Evolutionary conservation across 208 protist species (phyloP).

Genomic region (Phytomonas sp.): DNA sequence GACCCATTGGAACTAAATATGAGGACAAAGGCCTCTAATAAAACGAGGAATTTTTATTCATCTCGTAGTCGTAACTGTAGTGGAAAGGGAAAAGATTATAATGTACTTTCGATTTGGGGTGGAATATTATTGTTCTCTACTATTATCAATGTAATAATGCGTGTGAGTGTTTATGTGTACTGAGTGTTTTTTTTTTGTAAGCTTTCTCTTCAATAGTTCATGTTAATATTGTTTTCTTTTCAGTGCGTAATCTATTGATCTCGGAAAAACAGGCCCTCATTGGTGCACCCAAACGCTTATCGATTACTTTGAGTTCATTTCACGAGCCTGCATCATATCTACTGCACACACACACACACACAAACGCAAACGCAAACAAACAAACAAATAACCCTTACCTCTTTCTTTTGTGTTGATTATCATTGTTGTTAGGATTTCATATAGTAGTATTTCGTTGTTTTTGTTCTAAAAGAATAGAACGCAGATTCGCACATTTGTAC

Average conservation of each 20-base stretch:
- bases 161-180: background rate
- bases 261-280: too few relatives aligned
- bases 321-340: background rate
- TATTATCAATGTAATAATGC: background rate
- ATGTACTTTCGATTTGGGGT: background rate
- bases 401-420: background rate
- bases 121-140: background rate
- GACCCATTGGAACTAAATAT: too few relatives aligned
- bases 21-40: too few relatives aligned
- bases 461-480: background rate
- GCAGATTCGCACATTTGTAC: background rate
- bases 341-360: background rate
- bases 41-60: too few relatives aligned
- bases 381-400: slow-evolving; percentile 6
- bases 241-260: too few relatives aligned
- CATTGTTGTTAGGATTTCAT: background rate
- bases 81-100: background rate
- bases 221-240: too few relatives aligned
- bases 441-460: background rate
- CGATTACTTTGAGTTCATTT: background rate
- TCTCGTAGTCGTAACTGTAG: too few relatives aligned
- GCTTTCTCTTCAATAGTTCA: too few relatives aligned
- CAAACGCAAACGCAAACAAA: background rate
- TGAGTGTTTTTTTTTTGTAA: background rate
- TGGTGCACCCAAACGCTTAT: too few relatives aligned